Evolutionary conservation across 2,329 filamentous ascomycete genomes (phyloP).

Genomic region (Fusarium algeriense): DNA sequence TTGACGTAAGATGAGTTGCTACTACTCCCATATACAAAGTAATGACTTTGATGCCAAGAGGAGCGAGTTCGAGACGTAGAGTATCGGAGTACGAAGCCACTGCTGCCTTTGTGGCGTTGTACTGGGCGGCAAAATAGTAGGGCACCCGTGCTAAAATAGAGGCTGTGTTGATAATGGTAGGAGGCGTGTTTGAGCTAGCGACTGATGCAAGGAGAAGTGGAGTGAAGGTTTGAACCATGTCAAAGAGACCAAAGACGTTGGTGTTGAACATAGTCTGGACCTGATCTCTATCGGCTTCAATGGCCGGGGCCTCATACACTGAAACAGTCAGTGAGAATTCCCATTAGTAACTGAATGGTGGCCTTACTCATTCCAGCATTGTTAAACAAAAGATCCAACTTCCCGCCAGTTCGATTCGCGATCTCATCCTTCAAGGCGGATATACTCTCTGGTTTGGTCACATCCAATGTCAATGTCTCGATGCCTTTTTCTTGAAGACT

Average conservation of each 20-base stretch:
- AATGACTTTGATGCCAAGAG: constrained; percentile 12
- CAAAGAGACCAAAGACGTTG: constrained; percentile 8
- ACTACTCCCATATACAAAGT: constrained; percentile 24
- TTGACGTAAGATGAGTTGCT: neutral
- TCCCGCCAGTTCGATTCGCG: neutral
- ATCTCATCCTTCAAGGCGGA: constrained; percentile 1
- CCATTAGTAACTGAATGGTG: accelerated
- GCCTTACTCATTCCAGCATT: constrained; percentile 18
- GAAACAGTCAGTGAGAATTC: neutral
- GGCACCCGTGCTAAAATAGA: neutral
- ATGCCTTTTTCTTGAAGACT: constrained; percentile 18
- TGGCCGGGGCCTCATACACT: constrained; percentile 26
- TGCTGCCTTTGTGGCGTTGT: constrained; percentile 29
- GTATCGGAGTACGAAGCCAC: constrained; percentile 22
- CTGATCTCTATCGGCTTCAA: neutral
- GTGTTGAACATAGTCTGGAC: neutral
- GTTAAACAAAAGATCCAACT: constrained; percentile 16
- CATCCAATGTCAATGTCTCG: constrained; percentile 12
- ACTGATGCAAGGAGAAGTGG: constrained; percentile 6
- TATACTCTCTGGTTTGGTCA: constrained; percentile 6
- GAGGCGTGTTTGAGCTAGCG: neutral
- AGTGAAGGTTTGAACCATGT: constrained; percentile 12
- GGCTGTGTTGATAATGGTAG: constrained; percentile 6
- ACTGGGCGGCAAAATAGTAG: constrained; percentile 1
- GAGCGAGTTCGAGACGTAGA: constrained; percentile 2